Conservation (phyloP, 805 yeast species). For the Lipomyces anomalus region DNA sequence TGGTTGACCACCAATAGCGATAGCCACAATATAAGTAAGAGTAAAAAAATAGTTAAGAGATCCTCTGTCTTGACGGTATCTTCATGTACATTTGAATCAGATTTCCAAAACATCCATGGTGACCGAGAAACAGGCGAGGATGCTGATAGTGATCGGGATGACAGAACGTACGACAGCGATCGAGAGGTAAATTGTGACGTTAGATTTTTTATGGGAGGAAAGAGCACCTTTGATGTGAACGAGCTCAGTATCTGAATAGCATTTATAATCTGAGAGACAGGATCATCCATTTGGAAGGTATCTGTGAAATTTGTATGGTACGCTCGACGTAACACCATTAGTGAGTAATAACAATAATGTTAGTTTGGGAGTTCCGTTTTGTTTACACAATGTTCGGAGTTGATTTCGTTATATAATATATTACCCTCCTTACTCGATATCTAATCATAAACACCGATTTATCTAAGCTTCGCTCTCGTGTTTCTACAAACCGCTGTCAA, state of each 20-base stretch:
- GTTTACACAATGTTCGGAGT: too few relatives aligned
- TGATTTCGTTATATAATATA: not conserved
- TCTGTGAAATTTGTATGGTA: too few relatives aligned
- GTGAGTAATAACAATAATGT: too few relatives aligned
- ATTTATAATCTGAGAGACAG: not conserved
- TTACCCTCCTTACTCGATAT: not conserved
- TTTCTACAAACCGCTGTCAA: too few relatives aligned
- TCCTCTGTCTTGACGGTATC: slow-evolving; percentile 3
- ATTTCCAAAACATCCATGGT: not conserved
- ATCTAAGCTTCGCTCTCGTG: too few relatives aligned
- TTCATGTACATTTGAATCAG: not conserved
- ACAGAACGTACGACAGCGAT: not conserved
- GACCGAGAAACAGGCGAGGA: not conserved
- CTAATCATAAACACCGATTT: too few relatives aligned
- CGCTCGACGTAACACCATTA: too few relatives aligned
- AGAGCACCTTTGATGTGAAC: not conserved
- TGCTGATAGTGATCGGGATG: not conserved
- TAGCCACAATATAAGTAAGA: slow-evolving; percentile 21
- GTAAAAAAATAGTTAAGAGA: slow-evolving; percentile 14
- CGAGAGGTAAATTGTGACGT: not conserved
- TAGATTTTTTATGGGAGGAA: not conserved
- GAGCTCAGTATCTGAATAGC: not conserved
- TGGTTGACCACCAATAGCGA: slow-evolving; percentile 22
- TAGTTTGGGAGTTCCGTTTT: too few relatives aligned
- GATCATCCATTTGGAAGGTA: not conserved